phyloP scores from a whole-genome alignment of 352 stramenopile genomes.

The Phytophthora sansomeana region DNA sequence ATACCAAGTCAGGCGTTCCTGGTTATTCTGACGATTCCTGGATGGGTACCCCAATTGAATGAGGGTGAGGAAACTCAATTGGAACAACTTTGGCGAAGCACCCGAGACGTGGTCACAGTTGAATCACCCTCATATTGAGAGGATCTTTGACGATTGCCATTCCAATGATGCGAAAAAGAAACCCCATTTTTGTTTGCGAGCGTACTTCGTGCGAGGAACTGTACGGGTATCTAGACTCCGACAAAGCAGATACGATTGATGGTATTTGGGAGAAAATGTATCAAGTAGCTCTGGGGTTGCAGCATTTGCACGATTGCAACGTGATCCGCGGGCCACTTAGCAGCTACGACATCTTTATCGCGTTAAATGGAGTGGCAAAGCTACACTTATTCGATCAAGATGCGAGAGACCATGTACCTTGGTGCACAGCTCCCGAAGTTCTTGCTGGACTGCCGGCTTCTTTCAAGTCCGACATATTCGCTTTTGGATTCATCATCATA shows the following conservation, averaged over 20 bases:
- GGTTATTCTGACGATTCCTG: conserved; percentile 6
- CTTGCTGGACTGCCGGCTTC: conserved; percentile 15
- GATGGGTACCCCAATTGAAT: conserved; percentile 13
- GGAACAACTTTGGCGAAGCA: conserved; percentile 17
- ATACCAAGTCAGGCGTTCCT: too few relatives aligned
- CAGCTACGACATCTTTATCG: conserved; percentile 13
- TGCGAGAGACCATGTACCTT: background rate
- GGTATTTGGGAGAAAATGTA: conserved; percentile 25
- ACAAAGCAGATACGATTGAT: background rate
- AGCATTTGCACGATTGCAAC: conserved; percentile 37
- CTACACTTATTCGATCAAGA: conserved; percentile 7
- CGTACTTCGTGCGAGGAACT: background rate
- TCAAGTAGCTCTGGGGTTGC: conserved; percentile 33
- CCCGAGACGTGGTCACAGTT: conserved; percentile 23
- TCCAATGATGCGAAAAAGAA: background rate
- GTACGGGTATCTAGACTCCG: background rate
- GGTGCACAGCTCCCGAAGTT: conserved; percentile 3
- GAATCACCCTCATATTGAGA: conserved; percentile 33
- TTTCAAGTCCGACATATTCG: conserved; percentile 19
- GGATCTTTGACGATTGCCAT: conserved; percentile 29
- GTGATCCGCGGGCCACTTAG: conserved; percentile 26
- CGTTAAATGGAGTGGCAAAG: conserved; percentile 19
- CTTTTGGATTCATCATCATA: conserved; percentile 11
- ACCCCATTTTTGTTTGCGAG: conserved; percentile 35
- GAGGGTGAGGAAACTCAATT: background rate